Evolutionary conservation across 2,329 filamentous ascomycete genomes (phyloP).

Genomic region (Aspergillus ustus): DNA sequence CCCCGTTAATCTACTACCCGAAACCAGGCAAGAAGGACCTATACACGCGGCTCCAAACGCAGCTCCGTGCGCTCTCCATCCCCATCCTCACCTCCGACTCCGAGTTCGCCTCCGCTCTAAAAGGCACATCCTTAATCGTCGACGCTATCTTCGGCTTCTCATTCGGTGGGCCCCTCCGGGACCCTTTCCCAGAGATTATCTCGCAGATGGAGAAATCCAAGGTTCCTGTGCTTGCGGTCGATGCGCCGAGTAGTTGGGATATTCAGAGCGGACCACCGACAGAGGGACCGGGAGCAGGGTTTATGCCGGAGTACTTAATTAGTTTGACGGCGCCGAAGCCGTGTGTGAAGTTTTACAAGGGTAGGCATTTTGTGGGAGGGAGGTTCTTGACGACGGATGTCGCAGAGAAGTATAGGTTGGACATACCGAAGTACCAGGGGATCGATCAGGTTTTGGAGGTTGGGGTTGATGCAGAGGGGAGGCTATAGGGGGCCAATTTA

Average conservation of each 20-base stretch:
- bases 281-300: conserved; percentile 76
- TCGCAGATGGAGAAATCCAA: conserved; percentile 72
- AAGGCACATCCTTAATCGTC: conserved; percentile 76
- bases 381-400: conserved; percentile 80
- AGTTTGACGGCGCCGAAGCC: conserved; percentile 95
- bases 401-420: conserved; percentile 83
- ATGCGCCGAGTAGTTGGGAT: conserved; percentile 93
- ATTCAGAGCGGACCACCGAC: conserved; percentile 83
- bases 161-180: conserved; percentile 89
- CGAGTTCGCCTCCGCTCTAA: conserved; percentile 72
- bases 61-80: conserved; percentile 80
- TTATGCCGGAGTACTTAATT: conserved; percentile 79
- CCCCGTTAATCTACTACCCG: conserved; percentile 87
- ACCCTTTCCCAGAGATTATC: conserved; percentile 86
- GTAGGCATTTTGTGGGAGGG: conserved; percentile 90
- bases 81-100: conserved; percentile 68
- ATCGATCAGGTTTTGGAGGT: conserved; percentile 90
- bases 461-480: conserved; percentile 42
- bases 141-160: conserved; percentile 97
- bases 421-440: conserved; percentile 80
- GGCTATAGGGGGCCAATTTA: conserved; percentile 29
- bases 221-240: conserved; percentile 82
- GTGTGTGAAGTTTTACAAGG: conserved; percentile 78
- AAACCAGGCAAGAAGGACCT: conserved; percentile 90
- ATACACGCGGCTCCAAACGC: conserved; percentile 75